phyloP scores from a whole-genome alignment of 495 filamentous ascomycete genomes.

The Rusavskia elegans region DNA sequence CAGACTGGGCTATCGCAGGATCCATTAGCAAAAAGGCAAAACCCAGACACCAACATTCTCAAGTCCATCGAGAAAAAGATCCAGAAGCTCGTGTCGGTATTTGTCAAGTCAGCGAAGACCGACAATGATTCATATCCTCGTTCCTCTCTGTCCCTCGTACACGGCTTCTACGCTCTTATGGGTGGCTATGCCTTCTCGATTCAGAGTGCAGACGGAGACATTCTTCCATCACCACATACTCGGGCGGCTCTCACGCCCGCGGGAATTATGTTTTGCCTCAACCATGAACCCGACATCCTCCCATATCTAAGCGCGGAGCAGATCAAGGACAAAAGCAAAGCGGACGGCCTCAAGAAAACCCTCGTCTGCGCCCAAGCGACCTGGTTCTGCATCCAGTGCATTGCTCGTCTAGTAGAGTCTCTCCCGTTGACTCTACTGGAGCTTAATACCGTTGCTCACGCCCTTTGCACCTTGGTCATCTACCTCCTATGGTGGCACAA shows the following conservation, averaged over 20 bases:
- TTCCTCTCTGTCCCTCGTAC: constrained; percentile 21
- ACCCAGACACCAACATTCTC: too few species aligned
- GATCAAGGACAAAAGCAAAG: constrained; percentile 27
- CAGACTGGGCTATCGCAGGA: too few species aligned
- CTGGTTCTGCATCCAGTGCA: constrained; percentile 22
- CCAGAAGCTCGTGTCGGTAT: not conserved
- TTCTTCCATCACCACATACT: constrained; percentile 3
- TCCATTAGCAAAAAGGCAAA: too few species aligned
- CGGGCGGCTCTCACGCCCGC: constrained; percentile 9
- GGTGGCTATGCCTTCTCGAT: constrained; percentile 21
- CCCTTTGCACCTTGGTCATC: constrained; percentile 22
- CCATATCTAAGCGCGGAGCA: constrained; percentile 15
- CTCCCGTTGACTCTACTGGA: constrained; percentile 23
- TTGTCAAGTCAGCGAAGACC: not conserved
- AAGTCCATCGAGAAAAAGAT: not conserved
- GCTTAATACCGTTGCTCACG: constrained; percentile 26
- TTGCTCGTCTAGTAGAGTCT: constrained; percentile 11
- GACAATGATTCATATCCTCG: not conserved
- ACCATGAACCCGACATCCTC: constrained; percentile 4
- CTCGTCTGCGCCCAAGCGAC: constrained; percentile 18
- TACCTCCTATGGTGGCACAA: constrained; percentile 29
- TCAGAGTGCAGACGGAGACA: not conserved
- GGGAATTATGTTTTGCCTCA: constrained; percentile 8
- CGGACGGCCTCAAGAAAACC: constrained; percentile 18
- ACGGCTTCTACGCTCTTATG: constrained; percentile 26